phyloP scores from a whole-genome alignment of 176 grass and related monocot genomes.

The Coix lacrymajobi region DNA sequence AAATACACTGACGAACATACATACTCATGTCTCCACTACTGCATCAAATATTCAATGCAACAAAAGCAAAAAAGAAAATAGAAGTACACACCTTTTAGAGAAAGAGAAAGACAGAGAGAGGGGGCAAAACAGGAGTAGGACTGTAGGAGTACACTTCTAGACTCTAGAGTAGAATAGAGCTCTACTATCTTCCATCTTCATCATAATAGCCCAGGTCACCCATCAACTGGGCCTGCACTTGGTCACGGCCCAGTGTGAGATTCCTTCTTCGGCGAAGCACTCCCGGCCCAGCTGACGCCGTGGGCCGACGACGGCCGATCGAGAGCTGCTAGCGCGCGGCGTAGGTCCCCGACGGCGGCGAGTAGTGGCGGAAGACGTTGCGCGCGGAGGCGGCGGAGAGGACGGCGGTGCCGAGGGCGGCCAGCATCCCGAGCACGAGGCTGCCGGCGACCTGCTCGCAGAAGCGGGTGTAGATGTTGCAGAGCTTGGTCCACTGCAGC shows the following conservation, averaged over 20 bases:
- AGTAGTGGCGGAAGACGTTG: slow-evolving; percentile 67
- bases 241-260: neutral
- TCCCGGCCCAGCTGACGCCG: neutral
- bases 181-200: neutral
- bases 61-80: neutral
- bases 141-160: neutral
- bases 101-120: neutral
- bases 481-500: slow-evolving; percentile 85
- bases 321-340: neutral
- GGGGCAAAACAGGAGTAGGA: neutral
- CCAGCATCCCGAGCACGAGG: slow-evolving; percentile 44
- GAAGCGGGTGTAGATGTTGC: slow-evolving; percentile 94
- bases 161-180: no score
- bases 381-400: slow-evolving; percentile 65
- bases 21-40: neutral
- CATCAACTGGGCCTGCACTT: neutral
- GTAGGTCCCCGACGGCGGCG: neutral
- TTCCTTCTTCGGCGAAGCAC: neutral
- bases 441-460: slow-evolving; percentile 73
- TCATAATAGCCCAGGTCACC: neutral
- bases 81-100: neutral
- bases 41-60: neutral
- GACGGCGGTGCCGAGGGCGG: slow-evolving; percentile 38
- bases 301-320: neutral
- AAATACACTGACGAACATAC: neutral